Conservation (phyloP, 2,329 filamentous ascomycete genomes). For the Aquanectria penicillioides region DNA sequence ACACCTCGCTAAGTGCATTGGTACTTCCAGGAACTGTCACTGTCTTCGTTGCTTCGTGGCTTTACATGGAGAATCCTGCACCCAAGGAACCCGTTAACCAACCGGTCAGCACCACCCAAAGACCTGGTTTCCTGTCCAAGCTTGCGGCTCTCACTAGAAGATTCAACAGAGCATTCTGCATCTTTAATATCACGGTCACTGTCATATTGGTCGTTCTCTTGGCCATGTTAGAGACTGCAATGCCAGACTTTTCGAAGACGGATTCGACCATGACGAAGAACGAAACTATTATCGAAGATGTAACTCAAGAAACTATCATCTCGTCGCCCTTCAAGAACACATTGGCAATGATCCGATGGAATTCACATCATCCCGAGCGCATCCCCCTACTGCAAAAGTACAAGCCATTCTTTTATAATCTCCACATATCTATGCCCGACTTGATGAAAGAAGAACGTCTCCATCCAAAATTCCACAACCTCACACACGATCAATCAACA, state of each 20-base stretch:
- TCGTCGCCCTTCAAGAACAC: neutral
- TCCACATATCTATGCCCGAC: neutral
- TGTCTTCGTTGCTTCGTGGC: neutral
- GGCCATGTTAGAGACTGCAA: neutral
- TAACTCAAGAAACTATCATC: neutral
- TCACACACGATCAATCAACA: neutral
- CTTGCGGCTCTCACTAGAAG: neutral
- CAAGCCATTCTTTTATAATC: neutral
- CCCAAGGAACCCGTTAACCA: neutral
- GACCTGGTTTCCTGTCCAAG: neutral
- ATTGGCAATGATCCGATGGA: neutral
- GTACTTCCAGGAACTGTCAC: neutral
- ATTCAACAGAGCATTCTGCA: neutral
- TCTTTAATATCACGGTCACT: neutral
- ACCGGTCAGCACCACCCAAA: neutral
- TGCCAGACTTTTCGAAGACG: neutral
- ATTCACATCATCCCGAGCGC: neutral
- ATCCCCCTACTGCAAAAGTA: neutral
- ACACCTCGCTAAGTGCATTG: neutral
- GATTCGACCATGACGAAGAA: no score
- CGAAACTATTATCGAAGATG: no score
- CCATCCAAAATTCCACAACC: neutral
- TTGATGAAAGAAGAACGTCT: neutral
- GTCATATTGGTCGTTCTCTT: neutral
- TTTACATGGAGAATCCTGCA: neutral